Base-by-base conservation (phyloP, 352 stramenopile genomes). In the Globisporangium nodosum region DNA sequence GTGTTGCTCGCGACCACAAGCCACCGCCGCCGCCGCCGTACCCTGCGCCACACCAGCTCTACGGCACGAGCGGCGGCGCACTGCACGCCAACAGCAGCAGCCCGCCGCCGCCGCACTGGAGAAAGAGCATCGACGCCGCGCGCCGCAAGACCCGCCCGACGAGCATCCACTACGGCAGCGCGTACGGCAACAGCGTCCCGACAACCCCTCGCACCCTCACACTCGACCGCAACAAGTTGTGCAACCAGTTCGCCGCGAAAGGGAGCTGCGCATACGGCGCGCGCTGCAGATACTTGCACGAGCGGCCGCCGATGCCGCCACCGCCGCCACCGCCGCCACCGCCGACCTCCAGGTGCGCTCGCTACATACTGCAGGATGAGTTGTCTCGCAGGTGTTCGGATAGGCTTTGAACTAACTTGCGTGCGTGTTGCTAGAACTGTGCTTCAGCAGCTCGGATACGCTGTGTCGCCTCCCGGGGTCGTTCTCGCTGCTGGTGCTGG, bases 211-310 rank as follows among this genome's bases (percentile, higher is more conserved):
- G 24, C 13, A 40, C 37, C 9, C 42, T 43, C 0, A 6, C 24
- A 24, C 31, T 31, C 31, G n/a, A 58, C 11, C 18, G 39, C 42
- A 27, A 45, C 21, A 47, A 39, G 15, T 15, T 33, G 16, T 90
- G 80, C 52, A 60, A 74, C 7, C 77, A 78, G 49, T 88, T 87
- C 53, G 30, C 68, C 3, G 64, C 68, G 0, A 60, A 60, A 27
- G 78, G 71, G 20, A 71, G 51, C 5, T 92, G 83, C 40, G 37
- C 30, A 3, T 90, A 83, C 33, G 83, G 81, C 5, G 49, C 56
- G 35, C 72, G 70, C 15, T 92, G 83, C 56, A 80, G 62, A 46
- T 92, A 75, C 48, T 84, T 73, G 0, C 83, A 92, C 49, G 71
- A 85, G 12, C 49, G 39, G 6, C 40, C 31, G 5, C 9, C 24